Evolutionary conservation across 139 green algal genomes (phyloP).

Genomic region (Dunaliella primolecta): DNA sequence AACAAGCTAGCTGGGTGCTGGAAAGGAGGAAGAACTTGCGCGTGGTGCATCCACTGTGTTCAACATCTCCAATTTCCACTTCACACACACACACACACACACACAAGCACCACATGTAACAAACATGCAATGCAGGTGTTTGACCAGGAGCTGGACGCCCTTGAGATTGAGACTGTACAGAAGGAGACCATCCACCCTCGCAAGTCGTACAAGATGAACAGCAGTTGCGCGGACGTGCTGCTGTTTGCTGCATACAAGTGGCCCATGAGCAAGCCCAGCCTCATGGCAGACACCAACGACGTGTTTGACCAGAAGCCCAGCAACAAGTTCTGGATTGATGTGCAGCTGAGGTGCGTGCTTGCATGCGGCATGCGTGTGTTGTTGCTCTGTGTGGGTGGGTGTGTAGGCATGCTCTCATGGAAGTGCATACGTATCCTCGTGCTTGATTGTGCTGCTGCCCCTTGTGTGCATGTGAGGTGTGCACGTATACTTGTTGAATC

Average conservation of each 20-base stretch:
- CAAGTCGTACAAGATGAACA: constrained; percentile 99
- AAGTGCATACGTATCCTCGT: too few relatives aligned
- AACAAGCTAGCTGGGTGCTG: too few relatives aligned
- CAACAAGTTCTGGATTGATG: constrained; percentile 99
- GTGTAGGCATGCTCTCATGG: too few relatives aligned
- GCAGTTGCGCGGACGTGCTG: constrained; percentile 92
- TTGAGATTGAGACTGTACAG: constrained; percentile 99
- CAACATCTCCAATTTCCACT: too few relatives aligned
- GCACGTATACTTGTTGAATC: too few relatives aligned
- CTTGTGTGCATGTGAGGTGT: too few relatives aligned
- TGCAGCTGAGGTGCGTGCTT: constrained; percentile 77
- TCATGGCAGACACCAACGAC: constrained; percentile 95
- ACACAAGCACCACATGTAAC: background rate
- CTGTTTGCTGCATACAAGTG: constrained; percentile 98
- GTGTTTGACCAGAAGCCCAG: constrained; percentile 91
- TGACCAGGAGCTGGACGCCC: constrained; percentile 94
- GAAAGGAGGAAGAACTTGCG: too few relatives aligned
- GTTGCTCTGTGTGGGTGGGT: too few relatives aligned
- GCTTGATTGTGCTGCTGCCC: too few relatives aligned
- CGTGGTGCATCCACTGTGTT: too few relatives aligned
- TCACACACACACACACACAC: background rate
- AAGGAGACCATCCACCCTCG: constrained; percentile 99
- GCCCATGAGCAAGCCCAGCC: constrained; percentile 88
- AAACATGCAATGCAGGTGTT: background rate
- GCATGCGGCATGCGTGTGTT: too few relatives aligned